phyloP scores from a whole-genome alignment of 352 stramenopile genomes.

The Phytophthora sp. region DNA sequence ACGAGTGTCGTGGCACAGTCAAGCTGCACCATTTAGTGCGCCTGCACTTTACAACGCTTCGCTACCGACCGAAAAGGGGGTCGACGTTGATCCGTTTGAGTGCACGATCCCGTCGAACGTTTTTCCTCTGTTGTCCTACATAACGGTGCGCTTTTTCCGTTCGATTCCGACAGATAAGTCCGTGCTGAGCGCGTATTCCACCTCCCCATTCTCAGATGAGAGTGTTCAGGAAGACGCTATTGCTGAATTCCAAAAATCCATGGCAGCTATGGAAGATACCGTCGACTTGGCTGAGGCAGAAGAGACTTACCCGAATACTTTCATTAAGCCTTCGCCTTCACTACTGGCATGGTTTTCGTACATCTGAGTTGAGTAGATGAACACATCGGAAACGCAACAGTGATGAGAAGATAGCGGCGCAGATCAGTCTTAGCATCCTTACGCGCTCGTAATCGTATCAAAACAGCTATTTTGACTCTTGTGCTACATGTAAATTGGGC shows the following conservation, averaged over 20 bases:
- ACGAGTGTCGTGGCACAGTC: conserved; percentile 35
- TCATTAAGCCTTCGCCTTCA: conserved; percentile 32
- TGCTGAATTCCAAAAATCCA: conserved; percentile 21
- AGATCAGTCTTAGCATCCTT: too few relatives aligned
- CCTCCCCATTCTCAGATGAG: conserved; percentile 29
- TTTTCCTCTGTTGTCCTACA: conserved; percentile 27
- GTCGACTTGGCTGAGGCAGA: conserved; percentile 82
- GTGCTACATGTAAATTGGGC: not conserved
- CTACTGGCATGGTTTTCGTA: conserved; percentile 36
- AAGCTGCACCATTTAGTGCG: conserved; percentile 28
- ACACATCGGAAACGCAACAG: too few relatives aligned
- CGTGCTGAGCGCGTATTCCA: conserved; percentile 21
- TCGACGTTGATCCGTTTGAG: conserved; percentile 34
- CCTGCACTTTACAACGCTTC: conserved; percentile 35
- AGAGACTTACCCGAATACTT: conserved; percentile 77
- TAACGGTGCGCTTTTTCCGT: conserved; percentile 26
- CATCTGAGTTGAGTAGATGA: conserved; percentile 31
- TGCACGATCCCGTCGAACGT: conserved; percentile 50
- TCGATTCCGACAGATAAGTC: conserved; percentile 21
- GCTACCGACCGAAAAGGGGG: conserved; percentile 27
- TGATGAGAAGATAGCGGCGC: too few relatives aligned
- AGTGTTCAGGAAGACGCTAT: conserved; percentile 19
- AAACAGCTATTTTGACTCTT: not conserved
- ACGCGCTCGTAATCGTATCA: not conserved
- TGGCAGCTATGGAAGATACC: conserved; percentile 24